Evolutionary conservation across 768 basidiomycete species (phyloP), one percentile per base, ranked within the genome.

Genomic region (Heimioporus sp.): DNA sequence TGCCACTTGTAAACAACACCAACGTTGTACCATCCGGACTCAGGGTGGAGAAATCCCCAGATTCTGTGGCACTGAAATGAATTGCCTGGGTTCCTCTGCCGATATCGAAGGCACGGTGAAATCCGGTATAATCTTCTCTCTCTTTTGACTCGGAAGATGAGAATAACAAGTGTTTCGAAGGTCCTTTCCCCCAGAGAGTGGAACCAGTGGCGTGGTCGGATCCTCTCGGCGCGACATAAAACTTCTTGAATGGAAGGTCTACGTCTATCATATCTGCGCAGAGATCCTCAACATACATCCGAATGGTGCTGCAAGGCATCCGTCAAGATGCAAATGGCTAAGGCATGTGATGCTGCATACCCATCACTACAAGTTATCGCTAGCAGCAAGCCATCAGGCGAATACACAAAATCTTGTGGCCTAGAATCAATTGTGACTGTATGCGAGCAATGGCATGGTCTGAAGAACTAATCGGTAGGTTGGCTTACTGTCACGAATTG

Each of bases 1-100:
- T 57, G 24, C 59, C 59, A 5, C 50, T 58, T 17, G 73, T 75
- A 49, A 72, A 57, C n/a, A 74, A 49, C 13, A 60, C 71, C 8
- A 72, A 59, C 8, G 49, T 65, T 28, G 58, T 37, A 58, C 83
- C 84, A 48, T 71, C 64, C 11, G 74, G 58, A 51, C 78, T 72
- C 4, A 85, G 32, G 8, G 73, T 65, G 19, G 83, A 63, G 11
- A 73, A 72, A 60, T 86, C 83, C 36, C 85, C 85, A 4, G 77
- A 74, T 56, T 80, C 82, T 2, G 57, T 48, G 2, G 76, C 74
- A 47, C 78, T 73, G 36, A 86, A 73, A 8, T 61, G 50, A 49
- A 74, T 70, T 1, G 60, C 46, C 4, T 50, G 44, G 37, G 40
- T 60, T 8, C 60, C 52, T 35, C 39, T 63, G 16, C 46, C 52